Base-by-base conservation (phyloP, 202 grass and related monocot genomes). In the Sporobolus alterniflorus region DNA sequence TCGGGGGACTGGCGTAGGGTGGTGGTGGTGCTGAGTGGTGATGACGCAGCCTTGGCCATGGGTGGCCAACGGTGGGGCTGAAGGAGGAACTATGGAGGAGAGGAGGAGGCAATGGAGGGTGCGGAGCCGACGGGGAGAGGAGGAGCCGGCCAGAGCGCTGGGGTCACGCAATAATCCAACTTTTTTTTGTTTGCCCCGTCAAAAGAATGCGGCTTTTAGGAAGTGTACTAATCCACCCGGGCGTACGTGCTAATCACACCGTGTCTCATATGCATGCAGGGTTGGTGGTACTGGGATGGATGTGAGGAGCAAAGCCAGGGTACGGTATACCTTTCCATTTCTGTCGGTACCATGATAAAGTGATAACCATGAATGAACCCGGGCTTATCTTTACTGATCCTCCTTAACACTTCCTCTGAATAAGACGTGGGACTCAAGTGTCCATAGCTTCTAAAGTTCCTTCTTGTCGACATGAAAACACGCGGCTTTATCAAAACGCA, bases 281-380 rank as follows among this genome's bases (percentile, higher is more conserved):
- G 67, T 98, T 78, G 95, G 95, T 28, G 95, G 90, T 13, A 86
- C 95, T n/a, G 92, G 95, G 7, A 91, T 95, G 66, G 95, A 98
- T 59, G 74, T 98, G 60, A 89, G 95, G 86, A 98, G 95, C 92
- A 98, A 98, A 86, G 92, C 90, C 86, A 95, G 92, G 79, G 92
- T 94, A 88, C 1, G 29, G 54, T 78, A 46, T 46, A 17, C 18
- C 21, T 34, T 9, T 56, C 48, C n/a, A n/a, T 39, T 0, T 43
- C 26, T 62, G 9, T 22, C 2, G 20, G 18, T 29, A 16, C n/a
- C 18, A n/a, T n/a, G n/a, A n/a, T n/a, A n/a, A n/a, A n/a, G n/a
- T 67, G 8, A 64, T 71, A 48, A 24, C 33, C 78, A 47, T 29
- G 3, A 24, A 29, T 33, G n/a, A n/a, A n/a, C n/a, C n/a, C n/a